Conservation (phyloP, 2,329 filamentous ascomycete genomes). For the Madurella mycetomatis region DNA sequence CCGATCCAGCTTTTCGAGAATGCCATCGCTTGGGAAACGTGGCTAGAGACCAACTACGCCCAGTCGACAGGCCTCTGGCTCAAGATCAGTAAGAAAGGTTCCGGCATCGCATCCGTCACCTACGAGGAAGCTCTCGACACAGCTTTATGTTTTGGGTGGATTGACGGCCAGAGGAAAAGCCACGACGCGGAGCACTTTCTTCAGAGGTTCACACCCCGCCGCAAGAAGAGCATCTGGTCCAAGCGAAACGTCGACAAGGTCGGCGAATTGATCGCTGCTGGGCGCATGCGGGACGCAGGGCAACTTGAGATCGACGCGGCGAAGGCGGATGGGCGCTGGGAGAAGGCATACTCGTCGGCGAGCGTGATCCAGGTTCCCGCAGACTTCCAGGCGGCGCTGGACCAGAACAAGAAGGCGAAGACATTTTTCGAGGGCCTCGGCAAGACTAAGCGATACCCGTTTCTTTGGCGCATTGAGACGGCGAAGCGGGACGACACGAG, state of each 20-base stretch:
- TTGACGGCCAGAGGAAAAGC: conserved; percentile 51
- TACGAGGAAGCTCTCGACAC: conserved; percentile 51
- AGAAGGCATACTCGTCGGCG: conserved; percentile 49
- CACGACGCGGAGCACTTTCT: conserved; percentile 46
- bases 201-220: conserved; percentile 56
- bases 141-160: conserved; percentile 60
- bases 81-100: conserved; percentile 45
- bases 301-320: conserved; percentile 49
- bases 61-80: conserved; percentile 41
- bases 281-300: conserved; percentile 47
- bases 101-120: conserved; percentile 40
- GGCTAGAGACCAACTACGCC: conserved; percentile 37
- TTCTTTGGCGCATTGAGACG: conserved; percentile 43
- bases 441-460: conserved; percentile 42
- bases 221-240: conserved; percentile 53
- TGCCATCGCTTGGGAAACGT: conserved; percentile 33
- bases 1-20: conserved; percentile 29
- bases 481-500: conserved; percentile 36
- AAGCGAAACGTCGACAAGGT: conserved; percentile 54
- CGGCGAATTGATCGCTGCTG: conserved; percentile 38
- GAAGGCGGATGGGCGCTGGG: conserved; percentile 55
- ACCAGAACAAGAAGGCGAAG: conserved; percentile 32
- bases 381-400: conserved; percentile 45
- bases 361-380: conserved; percentile 43
- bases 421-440: conserved; percentile 41